Conservation (phyloP, 129 eudicot genomes). For the Scalesia atractyloides region DNA sequence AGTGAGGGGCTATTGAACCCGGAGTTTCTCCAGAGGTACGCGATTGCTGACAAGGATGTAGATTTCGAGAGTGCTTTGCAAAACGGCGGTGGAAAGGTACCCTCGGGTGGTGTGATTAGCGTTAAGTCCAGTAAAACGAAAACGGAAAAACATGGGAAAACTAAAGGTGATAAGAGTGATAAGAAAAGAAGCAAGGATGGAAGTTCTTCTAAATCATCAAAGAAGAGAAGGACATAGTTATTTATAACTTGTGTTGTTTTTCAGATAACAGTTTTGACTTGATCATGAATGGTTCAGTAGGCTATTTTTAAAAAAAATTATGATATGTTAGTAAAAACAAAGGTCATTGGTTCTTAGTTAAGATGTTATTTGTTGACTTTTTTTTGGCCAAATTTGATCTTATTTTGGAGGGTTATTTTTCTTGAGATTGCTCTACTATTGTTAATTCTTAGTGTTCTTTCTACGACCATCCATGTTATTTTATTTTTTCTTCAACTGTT, state of each 20-base stretch:
- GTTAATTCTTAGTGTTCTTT: too few relatives aligned
- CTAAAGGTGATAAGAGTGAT: conserved; percentile 36
- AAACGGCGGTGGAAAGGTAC: conserved; percentile 57
- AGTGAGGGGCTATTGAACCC: conserved; percentile 56
- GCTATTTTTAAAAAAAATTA: background rate
- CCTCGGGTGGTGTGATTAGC: conserved; percentile 67
- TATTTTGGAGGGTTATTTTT: too few relatives aligned
- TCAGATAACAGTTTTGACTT: conserved; percentile 20
- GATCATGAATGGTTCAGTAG: conserved; percentile 9
- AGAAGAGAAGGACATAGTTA: conserved; percentile 55
- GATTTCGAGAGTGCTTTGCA: conserved; percentile 79
- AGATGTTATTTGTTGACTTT: background rate
- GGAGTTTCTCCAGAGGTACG: conserved; percentile 67
- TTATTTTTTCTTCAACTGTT: too few relatives aligned
- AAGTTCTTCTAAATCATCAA: conserved; percentile 62
- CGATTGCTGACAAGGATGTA: conserved; percentile 68
- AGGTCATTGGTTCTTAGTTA: background rate
- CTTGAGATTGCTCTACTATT: too few relatives aligned
- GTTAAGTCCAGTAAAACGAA: conserved; percentile 62
- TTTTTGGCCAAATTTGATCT: too few relatives aligned
- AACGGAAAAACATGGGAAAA: conserved; percentile 41
- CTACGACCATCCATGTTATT: too few relatives aligned
- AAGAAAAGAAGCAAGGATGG: conserved; percentile 64
- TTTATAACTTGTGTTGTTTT: background rate
- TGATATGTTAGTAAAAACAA: background rate